A percentile compares a stretch with the other conserved stretches of the same genome.
Evolutionary conservation across 176 grass and related monocot genomes (phyloP).

Genomic region (Cymbopogon citratus): DNA sequence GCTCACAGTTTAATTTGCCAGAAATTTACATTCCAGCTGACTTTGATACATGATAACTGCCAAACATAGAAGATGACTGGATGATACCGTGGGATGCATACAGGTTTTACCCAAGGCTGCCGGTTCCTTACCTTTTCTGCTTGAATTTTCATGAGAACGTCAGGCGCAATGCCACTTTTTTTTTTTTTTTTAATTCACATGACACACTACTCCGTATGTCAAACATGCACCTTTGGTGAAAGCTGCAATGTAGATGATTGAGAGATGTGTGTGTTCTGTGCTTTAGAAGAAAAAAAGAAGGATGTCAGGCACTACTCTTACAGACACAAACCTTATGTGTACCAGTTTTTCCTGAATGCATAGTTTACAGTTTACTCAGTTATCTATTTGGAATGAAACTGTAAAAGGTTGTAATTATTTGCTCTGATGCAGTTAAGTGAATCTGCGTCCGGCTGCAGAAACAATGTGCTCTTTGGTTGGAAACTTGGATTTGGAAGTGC

Average conservation of each 20-base stretch:
- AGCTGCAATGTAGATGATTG: neutral
- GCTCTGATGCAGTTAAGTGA: neutral
- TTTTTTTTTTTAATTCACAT: too few species aligned
- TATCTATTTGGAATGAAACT: neutral
- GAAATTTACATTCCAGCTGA: neutral
- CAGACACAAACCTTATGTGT: neutral
- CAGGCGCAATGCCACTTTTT: neutral
- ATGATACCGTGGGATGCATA: neutral
- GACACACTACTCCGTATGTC: neutral
- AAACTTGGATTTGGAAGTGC: neutral
- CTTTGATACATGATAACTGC: neutral
- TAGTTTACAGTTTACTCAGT: neutral
- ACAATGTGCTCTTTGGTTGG: neutral
- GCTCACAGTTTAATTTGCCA: neutral
- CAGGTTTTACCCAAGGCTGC: neutral
- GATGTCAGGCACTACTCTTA: neutral
- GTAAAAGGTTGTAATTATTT: neutral
- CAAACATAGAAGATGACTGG: neutral
- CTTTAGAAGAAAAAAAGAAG: neutral
- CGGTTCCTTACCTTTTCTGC: neutral
- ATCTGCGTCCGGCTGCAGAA: neutral
- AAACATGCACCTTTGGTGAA: neutral
- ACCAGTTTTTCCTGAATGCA: neutral
- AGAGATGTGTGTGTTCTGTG: neutral
- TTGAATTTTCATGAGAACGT: neutral